phyloP scores from a whole-genome alignment of 345 rosid genomes.

The Eucalyptus marginata region DNA sequence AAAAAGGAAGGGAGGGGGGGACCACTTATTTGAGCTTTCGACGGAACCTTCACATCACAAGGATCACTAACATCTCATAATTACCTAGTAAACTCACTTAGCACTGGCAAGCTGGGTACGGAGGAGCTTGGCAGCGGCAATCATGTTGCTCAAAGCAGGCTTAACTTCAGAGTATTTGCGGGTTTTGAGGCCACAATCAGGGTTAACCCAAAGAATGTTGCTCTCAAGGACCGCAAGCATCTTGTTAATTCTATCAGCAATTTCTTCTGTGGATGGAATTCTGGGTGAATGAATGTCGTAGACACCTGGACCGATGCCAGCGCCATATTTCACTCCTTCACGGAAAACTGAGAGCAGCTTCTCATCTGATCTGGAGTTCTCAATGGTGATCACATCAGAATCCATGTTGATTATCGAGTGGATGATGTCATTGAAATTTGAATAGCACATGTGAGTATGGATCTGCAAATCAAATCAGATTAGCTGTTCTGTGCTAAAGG shows the following conservation, averaged over 20 bases:
- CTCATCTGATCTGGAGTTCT: constrained; percentile 97
- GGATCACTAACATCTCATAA: background rate
- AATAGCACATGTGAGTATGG: constrained; percentile 99
- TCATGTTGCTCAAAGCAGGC: constrained; percentile 85
- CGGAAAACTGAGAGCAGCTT: constrained; percentile 95
- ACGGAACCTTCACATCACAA: background rate
- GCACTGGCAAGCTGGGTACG: constrained; percentile 75
- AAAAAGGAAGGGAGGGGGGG: background rate
- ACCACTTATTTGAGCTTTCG: background rate
- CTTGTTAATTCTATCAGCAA: constrained; percentile 84
- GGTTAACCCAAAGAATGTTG: constrained; percentile 93
- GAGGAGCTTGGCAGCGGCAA: constrained; percentile 83
- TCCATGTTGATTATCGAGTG: constrained; percentile 98
- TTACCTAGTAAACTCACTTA: constrained; percentile 32
- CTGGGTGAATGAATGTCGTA: constrained; percentile 98
- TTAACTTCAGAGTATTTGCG: constrained; percentile 89
- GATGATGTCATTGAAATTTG: constrained; percentile 94
- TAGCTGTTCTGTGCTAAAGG: background rate
- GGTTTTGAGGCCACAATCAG: constrained; percentile 94
- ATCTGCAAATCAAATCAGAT: constrained; percentile 23
- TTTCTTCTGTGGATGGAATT: constrained; percentile 89
- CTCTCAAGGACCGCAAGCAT: constrained; percentile 90
- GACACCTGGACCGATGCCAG: constrained; percentile 95
- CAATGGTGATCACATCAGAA: constrained; percentile 94
- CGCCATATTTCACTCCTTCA: constrained; percentile 92